Evolutionary conservation across 1,284 basidiomycete species (phyloP), one percentile per base, ranked within the genome.

Genomic region (Irpex rosettiformis): DNA sequence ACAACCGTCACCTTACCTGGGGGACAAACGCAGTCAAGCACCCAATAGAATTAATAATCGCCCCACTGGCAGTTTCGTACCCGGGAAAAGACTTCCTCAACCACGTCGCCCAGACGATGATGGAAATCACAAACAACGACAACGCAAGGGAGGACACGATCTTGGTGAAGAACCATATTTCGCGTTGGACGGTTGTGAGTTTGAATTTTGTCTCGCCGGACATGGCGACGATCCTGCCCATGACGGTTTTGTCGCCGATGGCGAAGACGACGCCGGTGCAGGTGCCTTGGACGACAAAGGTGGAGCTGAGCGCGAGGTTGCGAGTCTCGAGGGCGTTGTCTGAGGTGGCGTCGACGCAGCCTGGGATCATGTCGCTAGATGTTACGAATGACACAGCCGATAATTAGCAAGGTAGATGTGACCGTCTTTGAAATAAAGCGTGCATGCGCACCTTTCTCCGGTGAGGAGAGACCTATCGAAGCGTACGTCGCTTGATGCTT

Each of bases 391-490:
- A n/a, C n/a, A n/a, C n/a, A n/a, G n/a, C n/a, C n/a, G n/a, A n/a
- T n/a, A n/a, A n/a, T n/a, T n/a, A n/a, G n/a, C n/a, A n/a, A n/a
- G n/a, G n/a, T n/a, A n/a, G n/a, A n/a, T 51, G 4, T 22, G 11
- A 42, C 8, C 18, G 21, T 37, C 21, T 18, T 11, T 7, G 25
- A 22, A 40, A 28, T n/a, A 22, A 8, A 11, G 11, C n/a, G 6
- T 49, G n/a, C 16, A 16, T 16, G 11, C 28, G 47, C 8, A 75
- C 73, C 80, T 72, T 69, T 82, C 80, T 33, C 86, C 86, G 0
- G 86, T 89, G 42, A 88, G 74, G n/a, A 88, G 78, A 2, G 83
- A 79, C 27, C 84, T 78, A 65, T 88, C 86, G 56, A 88, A 80
- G 52, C 79, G 78, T 57, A 85, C 70, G 63, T 88, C 85, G 29